Evolutionary conservation across 352 stramenopile species (phyloP).

Genomic region (Phytophthora meadii): DNA sequence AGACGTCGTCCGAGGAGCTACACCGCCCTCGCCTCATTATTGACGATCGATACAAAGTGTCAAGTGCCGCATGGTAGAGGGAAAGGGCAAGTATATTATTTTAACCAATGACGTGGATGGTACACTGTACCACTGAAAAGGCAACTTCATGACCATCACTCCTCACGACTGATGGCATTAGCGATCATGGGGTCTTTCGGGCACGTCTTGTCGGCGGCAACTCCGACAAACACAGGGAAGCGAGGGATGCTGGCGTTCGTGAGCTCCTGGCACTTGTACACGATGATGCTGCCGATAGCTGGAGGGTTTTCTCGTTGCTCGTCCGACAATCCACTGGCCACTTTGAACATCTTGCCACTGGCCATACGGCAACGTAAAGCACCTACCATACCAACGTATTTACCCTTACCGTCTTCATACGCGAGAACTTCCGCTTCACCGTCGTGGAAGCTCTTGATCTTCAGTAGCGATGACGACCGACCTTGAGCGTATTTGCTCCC

Average conservation of each 20-base stretch:
- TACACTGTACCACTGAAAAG: slow-evolving; percentile 10
- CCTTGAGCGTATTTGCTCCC: slow-evolving; percentile 53
- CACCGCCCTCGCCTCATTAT: slow-evolving; percentile 25
- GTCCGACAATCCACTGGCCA: slow-evolving; percentile 72
- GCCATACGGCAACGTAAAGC: slow-evolving; percentile 68
- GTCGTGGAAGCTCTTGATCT: slow-evolving; percentile 84
- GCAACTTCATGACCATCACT: slow-evolving; percentile 11
- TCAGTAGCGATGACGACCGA: slow-evolving; percentile 69
- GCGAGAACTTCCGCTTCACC: slow-evolving; percentile 70
- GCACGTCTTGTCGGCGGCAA: slow-evolving; percentile 61
- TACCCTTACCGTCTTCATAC: slow-evolving; percentile 74
- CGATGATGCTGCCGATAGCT: slow-evolving; percentile 63
- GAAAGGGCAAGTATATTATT: slow-evolving; percentile 10
- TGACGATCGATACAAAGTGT: slow-evolving; percentile 8
- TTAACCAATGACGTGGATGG: slow-evolving; percentile 9
- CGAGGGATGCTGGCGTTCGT: slow-evolving; percentile 72
- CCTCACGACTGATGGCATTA: slow-evolving; percentile 31
- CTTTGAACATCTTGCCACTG: slow-evolving; percentile 77
- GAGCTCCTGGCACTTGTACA: slow-evolving; percentile 86
- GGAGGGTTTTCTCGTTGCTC: slow-evolving; percentile 56
- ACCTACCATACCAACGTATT: slow-evolving; percentile 64
- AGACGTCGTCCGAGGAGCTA: slow-evolving; percentile 16
- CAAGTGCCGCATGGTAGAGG: slow-evolving; percentile 1
- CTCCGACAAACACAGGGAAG: slow-evolving; percentile 74
- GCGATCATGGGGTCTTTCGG: slow-evolving; percentile 58